A percentile compares a stretch with the other conserved stretches of the same genome.
Evolutionary conservation across 257 asterid species (phyloP).

Genomic region (Salvia rosmarinus): DNA sequence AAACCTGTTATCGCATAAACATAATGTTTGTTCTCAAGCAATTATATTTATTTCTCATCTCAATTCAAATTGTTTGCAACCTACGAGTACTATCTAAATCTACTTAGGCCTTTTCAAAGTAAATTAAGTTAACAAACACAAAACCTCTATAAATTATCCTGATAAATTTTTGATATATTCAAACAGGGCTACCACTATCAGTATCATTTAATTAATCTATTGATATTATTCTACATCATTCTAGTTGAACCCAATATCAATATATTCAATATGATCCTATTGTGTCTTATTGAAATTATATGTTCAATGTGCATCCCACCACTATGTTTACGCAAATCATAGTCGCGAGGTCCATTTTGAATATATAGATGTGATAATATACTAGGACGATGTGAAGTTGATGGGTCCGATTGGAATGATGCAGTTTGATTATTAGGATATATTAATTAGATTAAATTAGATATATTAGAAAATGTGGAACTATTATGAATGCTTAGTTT

Average conservation of each 20-base stretch:
- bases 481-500: neutral
- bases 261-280: neutral
- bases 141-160: neutral
- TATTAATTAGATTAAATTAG: neutral
- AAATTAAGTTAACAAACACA: neutral
- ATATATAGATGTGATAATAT: neutral
- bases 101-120: neutral
- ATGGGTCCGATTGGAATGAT: neutral
- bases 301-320: too few species aligned
- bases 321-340: neutral
- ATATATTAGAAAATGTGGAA: neutral
- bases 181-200: neutral
- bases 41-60: neutral
- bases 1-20: neutral
- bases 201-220: neutral
- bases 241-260: neutral
- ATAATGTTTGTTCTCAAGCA: neutral
- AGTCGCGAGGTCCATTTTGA: neutral
- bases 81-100: neutral
- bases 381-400: neutral
- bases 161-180: neutral
- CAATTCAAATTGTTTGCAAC: neutral
- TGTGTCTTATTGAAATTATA: too few species aligned
- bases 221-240: neutral
- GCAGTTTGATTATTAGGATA: neutral